Percentiles rank a stretch among this genome's conserved stretches.
Evolutionary conservation across 352 stramenopile species (phyloP).

Genomic region (Globisporangium recalcitrans): DNA sequence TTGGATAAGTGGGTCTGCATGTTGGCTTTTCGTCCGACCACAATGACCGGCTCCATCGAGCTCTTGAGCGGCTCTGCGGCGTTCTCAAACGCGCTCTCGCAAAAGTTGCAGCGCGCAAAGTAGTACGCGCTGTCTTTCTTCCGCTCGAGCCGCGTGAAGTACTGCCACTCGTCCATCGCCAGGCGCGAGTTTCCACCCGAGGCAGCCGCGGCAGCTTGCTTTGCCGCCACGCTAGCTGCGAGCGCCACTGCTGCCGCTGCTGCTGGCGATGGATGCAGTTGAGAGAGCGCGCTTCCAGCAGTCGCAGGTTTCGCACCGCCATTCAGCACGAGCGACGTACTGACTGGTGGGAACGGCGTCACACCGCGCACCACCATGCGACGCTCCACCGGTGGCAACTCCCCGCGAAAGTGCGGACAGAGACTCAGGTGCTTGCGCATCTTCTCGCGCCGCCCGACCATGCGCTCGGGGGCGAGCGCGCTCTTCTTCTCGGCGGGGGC

Average conservation of each 20-base stretch:
- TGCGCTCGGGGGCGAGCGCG: conserved; percentile 47
- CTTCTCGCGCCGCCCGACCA: conserved; percentile 72
- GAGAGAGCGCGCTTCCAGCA: background rate
- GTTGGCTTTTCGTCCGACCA: conserved; percentile 75
- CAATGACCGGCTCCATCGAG: conserved; percentile 46
- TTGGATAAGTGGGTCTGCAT: conserved; percentile 83
- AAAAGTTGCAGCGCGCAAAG: conserved; percentile 78
- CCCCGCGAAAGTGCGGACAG: conserved; percentile 61
- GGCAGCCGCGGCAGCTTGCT: background rate
- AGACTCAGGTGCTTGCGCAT: conserved; percentile 66
- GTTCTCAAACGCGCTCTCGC: conserved; percentile 54
- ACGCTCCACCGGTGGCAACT: conserved; percentile 49
- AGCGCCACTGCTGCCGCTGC: background rate
- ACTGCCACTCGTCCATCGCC: conserved; percentile 72
- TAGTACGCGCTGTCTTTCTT: conserved; percentile 74
- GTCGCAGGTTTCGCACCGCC: conserved; percentile 6
- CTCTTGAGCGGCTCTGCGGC: conserved; percentile 40
- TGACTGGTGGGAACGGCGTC: conserved; percentile 11
- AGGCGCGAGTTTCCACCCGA: conserved; percentile 23
- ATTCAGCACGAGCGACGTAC: background rate
- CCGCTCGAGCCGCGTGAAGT: conserved; percentile 69
- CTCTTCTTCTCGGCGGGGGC: conserved; percentile 49
- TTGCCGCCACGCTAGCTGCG: background rate
- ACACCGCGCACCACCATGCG: conserved; percentile 13
- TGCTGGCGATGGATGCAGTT: background rate